Base-by-base conservation (phyloP, 176 grass and related monocot species). In the Carex littledalei region DNA sequence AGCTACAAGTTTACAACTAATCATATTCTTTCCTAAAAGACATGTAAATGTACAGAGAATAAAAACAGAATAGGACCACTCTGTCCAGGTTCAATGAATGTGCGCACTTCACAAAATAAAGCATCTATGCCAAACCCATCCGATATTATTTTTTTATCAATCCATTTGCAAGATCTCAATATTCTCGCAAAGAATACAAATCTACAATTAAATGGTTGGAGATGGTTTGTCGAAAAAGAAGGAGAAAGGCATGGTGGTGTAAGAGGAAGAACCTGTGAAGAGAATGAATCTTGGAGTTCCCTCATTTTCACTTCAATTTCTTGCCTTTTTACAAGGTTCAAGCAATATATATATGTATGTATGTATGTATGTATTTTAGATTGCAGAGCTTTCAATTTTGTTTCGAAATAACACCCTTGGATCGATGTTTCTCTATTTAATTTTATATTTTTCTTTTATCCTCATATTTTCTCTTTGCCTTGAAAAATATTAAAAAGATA, bases 231-330 rank as follows among this genome's bases (percentile, higher is more conserved):
- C 60, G 5, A 7, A 72, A 13, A 18, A 21, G 18, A 12, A 72
- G 37, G 68, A 43, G 11, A 13, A 72, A 12, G 6, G 9, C 39
- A 72, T 72, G 68, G 39, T 47, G 39, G 16, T 22, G 39, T 72
- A 45, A 72, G 68, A 72, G 18, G 39, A 72, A 72, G 68, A 72
- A 39, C 17, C 21, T 72, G 10, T 39, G 32, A 43, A 72, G 20
- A 39, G 17, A 72, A 72, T 72, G 35, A 43, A 43, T 18, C 68
- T 49, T 72, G 68, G 68, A 72, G 16, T 71, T 71, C 67, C 67
- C 67, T 35, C 35, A 2, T 71, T 71, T 71, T 71, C 67, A 71
- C 67, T 71, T 71, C 67, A 71, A 6, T 71, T 71, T 35, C 67
- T 71, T 71, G 35, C 35, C 16, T 35, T 41, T 68, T 16, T 68